phyloP scores from a whole-genome alignment of 2,329 filamentous ascomycete species.

The Pyrenochaeta sp. region DNA sequence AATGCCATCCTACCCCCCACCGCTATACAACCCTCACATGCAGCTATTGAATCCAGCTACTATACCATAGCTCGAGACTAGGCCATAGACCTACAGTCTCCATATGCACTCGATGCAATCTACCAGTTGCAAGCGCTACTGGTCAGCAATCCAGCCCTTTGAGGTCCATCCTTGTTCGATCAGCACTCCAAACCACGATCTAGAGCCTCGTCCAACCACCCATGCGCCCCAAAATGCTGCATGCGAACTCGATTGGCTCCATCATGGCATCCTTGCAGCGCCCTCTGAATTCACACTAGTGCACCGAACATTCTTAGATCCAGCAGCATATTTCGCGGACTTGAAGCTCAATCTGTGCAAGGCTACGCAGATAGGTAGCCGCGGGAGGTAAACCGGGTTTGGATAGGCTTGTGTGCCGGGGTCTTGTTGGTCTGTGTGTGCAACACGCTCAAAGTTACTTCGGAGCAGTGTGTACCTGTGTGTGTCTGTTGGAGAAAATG shows the following conservation, averaged over 20 bases:
- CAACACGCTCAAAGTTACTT: neutral
- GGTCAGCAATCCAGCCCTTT: neutral
- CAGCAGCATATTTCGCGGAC: constrained; percentile 4
- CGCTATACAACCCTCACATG: too few relatives aligned
- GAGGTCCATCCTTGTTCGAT: neutral
- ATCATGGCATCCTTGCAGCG: neutral
- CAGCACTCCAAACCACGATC: constrained; percentile 5
- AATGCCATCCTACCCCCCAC: too few relatives aligned
- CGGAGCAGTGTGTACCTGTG: neutral
- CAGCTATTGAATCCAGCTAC: too few relatives aligned
- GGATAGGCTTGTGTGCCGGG: neutral
- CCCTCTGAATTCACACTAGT: neutral
- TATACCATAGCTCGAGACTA: too few relatives aligned
- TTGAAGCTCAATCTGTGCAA: constrained; percentile 9
- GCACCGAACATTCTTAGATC: constrained; percentile 10
- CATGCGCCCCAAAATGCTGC: neutral
- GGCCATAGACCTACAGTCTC: too few relatives aligned
- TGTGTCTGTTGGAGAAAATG: neutral
- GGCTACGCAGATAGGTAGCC: constrained; percentile 16
- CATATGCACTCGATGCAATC: too few relatives aligned
- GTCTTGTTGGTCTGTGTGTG: too few relatives aligned
- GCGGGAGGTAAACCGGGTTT: constrained; percentile 9
- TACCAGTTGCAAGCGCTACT: too few relatives aligned
- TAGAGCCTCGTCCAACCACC: neutral
- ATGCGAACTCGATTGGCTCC: neutral